These are phyloP conservation scores for Oehlia diaphana DNA, from an alignment of 192 early-diverging fungal species.

Conservation along the genomic window DNA sequence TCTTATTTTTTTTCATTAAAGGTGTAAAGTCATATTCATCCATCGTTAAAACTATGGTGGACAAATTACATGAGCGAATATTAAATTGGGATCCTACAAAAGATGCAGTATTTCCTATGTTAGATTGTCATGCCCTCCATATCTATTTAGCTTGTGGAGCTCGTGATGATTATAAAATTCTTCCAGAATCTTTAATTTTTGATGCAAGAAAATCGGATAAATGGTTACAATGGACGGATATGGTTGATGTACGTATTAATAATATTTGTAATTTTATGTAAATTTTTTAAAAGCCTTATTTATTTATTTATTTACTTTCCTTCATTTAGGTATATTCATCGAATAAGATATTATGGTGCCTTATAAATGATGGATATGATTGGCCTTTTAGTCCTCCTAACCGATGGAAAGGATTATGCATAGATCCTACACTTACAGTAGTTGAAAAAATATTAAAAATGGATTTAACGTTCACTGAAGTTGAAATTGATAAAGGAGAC, in stretches of 20 bases:
- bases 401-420: slow-evolving; percentile 13
- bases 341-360: slow-evolving; percentile 19
- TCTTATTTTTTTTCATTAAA: neutral
- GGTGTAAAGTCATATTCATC: neutral
- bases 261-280: neutral
- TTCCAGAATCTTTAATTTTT: slow-evolving; percentile 1
- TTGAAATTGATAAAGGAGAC: neutral
- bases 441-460: neutral
- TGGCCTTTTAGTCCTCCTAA: neutral
- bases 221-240: slow-evolving; percentile 19
- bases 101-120: neutral
- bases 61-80: neutral
- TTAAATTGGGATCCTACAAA: slow-evolving; percentile 17
- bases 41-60: neutral
- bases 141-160: neutral
- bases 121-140: slow-evolving; percentile 13
- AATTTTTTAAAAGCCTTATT: neutral
- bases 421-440: neutral
- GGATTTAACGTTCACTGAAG: neutral
- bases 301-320: neutral
- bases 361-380: slow-evolving; percentile 19
- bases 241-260: slow-evolving; percentile 15
- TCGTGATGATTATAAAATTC: neutral
- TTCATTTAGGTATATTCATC: slow-evolving; percentile 8
- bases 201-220: slow-evolving; percentile 18